Conservation (phyloP, 805 yeast genomes). For the Yarrowia sp. region DNA sequence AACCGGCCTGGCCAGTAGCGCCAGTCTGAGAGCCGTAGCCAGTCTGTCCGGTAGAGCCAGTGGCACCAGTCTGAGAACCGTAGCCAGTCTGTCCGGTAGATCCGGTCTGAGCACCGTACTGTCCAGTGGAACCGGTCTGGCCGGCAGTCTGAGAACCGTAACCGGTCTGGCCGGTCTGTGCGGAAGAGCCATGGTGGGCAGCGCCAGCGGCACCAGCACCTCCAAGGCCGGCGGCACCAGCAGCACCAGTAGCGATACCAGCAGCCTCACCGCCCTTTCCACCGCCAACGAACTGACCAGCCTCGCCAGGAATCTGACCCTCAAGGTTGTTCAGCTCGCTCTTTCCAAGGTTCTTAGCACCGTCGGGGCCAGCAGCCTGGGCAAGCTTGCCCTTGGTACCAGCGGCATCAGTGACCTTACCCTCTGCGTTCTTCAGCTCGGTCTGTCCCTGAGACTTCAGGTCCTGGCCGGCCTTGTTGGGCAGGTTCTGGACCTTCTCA, state of each 20-base stretch:
- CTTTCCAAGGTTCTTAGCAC: not conserved
- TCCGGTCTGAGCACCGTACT: not conserved
- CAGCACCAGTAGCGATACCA: constrained; percentile 16
- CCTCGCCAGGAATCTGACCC: constrained; percentile 13
- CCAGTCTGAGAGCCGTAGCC: constrained; percentile 6
- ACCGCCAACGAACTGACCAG: not conserved
- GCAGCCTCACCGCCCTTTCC: constrained; percentile 18
- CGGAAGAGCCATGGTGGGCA: not conserved
- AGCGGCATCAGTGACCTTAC: not conserved
- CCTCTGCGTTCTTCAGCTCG: constrained; percentile 8
- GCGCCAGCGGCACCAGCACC: constrained; percentile 18
- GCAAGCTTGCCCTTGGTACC: constrained; percentile 8
- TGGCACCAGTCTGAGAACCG: not conserved
- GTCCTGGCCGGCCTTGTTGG: not conserved
- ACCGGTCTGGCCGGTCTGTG: not conserved
- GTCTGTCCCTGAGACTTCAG: not conserved
- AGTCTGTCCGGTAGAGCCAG: constrained; percentile 14
- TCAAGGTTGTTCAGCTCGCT: not conserved
- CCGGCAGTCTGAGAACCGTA: constrained; percentile 7
- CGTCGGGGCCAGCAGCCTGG: constrained; percentile 12
- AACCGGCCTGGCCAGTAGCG: not conserved
- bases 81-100: not conserved
- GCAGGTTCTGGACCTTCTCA: constrained; percentile 3
- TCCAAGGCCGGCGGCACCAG: constrained; percentile 24
- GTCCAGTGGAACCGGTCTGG: not conserved